Evolutionary conservation across 176 grass and related monocot species (phyloP), one percentile per base, ranked within the genome.

Genomic region (Puccinellia tenuiflora): DNA sequence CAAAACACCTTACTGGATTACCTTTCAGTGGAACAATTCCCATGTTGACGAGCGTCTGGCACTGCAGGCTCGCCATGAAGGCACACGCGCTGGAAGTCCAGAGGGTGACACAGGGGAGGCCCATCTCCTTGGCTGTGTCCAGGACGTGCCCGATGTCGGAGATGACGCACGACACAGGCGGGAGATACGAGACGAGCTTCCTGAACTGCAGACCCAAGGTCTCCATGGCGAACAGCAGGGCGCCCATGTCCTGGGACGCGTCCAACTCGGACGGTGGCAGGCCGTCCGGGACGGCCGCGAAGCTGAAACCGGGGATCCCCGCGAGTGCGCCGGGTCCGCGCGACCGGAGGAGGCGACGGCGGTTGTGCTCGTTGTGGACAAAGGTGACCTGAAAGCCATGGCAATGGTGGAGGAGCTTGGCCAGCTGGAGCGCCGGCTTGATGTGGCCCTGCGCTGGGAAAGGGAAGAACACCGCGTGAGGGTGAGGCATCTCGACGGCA

Each of bases 341-440:
- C 2, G 70, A n/a, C 30, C 56, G 34, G 40, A 55, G 52, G 68
- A 80, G 62, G 47, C 75, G 68, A 13, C 56, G 57, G 47, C 77
- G 71, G 78, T 87, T 90, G 70, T 74, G 86, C 75, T 90, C 69
- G 37, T 80, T 75, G 90, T 84, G 86, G 81, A 92, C 83, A 73
- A 92, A 92, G 76, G 90, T 92, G 71, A 92, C 42, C 60, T 47
- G 48, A 53, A 90, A 75, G 26, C 74, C 80, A 40, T 80, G 56
- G 62, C 18, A 31, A 53, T 78, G 29, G 71, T 47, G 45, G 45
- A 47, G 45, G 45, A 47, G 45, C 45, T 47, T 47, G 45, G 45
- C 45, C 45, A 47, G 45, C 45, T 47, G 14, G 45, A 47, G 45
- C 14, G 45, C 0, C 45, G 45, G 45, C 45, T 47, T 47, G 45